These are phyloP conservation scores for Letharia lupina DNA, from an alignment of 495 filamentous ascomycete species.

Conservation along the genomic window DNA sequence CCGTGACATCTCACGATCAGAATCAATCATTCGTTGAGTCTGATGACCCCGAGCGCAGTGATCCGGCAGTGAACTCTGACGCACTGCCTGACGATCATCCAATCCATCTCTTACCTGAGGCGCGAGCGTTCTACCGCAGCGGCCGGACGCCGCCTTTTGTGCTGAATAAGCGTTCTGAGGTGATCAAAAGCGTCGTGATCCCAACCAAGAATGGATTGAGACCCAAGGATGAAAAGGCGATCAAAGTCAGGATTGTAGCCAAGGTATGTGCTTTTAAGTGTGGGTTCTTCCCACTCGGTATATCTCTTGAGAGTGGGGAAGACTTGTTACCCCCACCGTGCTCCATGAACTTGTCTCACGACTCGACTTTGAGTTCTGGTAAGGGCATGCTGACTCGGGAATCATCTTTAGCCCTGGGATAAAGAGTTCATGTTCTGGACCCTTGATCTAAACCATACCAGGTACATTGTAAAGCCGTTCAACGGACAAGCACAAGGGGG, in stretches of 20 bases:
- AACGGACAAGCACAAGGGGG: not conserved
- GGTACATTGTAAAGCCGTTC: conserved; percentile 7
- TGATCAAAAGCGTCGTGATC: not conserved
- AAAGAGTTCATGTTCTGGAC: conserved; percentile 10
- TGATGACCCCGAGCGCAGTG: not conserved
- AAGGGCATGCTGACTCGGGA: not conserved
- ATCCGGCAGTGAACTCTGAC: conserved; percentile 1
- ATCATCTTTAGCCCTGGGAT: conserved; percentile 6
- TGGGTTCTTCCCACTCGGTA: not conserved
- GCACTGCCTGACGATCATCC: conserved; percentile 9
- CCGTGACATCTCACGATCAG: not conserved
- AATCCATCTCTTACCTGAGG: not conserved
- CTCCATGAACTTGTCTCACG: not conserved
- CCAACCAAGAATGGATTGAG: not conserved
- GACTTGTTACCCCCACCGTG: not conserved
- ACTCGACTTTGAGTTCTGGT: not conserved
- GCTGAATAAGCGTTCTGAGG: not conserved
- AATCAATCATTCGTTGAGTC: not conserved
- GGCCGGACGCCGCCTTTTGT: not conserved
- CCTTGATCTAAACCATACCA: conserved; percentile 9
- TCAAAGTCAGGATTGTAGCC: not conserved
- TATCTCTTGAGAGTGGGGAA: not conserved
- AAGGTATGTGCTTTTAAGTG: not conserved
- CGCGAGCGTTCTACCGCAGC: not conserved
- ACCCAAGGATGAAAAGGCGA: not conserved